Percentiles rank a stretch among this genome's conserved stretches.
Conservation (phyloP, 139 green algal species). For the Desmodesmus armatus region DNA sequence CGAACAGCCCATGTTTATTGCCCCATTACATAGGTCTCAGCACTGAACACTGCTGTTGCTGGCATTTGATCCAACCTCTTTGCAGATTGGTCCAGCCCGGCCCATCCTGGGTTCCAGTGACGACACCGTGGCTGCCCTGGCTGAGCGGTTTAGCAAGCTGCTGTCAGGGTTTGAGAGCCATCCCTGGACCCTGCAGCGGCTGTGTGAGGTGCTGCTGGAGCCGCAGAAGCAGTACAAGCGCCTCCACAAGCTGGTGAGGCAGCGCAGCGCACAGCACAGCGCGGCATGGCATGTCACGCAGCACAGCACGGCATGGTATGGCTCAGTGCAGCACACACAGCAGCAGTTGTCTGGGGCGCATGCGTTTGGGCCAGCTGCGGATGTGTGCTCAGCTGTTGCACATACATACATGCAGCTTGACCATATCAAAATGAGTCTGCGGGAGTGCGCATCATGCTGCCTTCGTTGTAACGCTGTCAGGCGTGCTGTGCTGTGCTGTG, state of each 20-base stretch:
- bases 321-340: too few species aligned
- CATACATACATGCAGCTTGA: too few species aligned
- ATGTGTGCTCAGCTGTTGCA: too few species aligned
- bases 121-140: not conserved
- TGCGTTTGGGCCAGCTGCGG: too few species aligned
- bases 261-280: too few species aligned
- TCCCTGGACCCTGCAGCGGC: slow-evolving; percentile 39
- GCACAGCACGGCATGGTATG: too few species aligned
- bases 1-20: not conserved
- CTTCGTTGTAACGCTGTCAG: too few species aligned
- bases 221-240: slow-evolving; percentile 31
- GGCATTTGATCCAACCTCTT: not conserved
- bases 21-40: not conserved
- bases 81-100: slow-evolving; percentile 1
- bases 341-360: too few species aligned
- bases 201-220: slow-evolving; percentile 30
- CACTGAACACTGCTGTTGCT: not conserved
- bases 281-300: too few species aligned
- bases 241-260: slow-evolving; percentile 16
- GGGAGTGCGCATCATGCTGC: too few species aligned
- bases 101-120: not conserved
- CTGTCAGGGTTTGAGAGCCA: not conserved
- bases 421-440: too few species aligned
- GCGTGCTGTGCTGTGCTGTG: too few species aligned
- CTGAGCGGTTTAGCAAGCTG: not conserved